These are phyloP conservation scores for Hansenula anomala DNA, from an alignment of 1,139 yeast species.

Conservation along the genomic window DNA sequence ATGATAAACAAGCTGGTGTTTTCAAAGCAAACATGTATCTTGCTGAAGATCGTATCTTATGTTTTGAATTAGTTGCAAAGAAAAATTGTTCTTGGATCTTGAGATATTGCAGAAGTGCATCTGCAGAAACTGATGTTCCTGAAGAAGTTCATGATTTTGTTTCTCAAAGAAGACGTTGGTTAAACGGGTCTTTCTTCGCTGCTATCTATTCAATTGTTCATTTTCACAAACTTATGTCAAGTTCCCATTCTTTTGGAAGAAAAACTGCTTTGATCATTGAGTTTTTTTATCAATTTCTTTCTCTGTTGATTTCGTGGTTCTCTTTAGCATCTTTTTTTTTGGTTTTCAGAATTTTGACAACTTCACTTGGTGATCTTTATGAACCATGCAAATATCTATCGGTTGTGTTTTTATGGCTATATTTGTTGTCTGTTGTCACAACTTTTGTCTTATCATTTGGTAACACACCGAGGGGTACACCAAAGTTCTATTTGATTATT, in stretches of 20 bases:
- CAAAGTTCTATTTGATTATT: constrained; percentile 73
- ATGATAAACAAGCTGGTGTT: constrained; percentile 55
- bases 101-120: constrained; percentile 83
- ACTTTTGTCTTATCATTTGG: constrained; percentile 92
- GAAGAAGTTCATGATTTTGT: constrained; percentile 81
- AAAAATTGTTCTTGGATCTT: constrained; percentile 77
- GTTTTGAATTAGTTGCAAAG: constrained; percentile 90
- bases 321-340: constrained; percentile 76
- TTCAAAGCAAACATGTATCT: constrained; percentile 92
- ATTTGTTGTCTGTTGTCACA: constrained; percentile 81
- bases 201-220: constrained; percentile 80
- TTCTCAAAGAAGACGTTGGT: constrained; percentile 92
- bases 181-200: constrained; percentile 95
- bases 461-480: constrained; percentile 91
- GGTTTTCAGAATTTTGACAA: constrained; percentile 73
- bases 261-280: constrained; percentile 73
- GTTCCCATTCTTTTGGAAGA: constrained; percentile 71
- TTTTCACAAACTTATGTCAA: constrained; percentile 65
- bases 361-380: constrained; percentile 54
- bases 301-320: constrained; percentile 73
- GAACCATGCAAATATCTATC: constrained; percentile 76
- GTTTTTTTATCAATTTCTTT: constrained; percentile 67
- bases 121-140: constrained; percentile 96
- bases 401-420: constrained; percentile 83
- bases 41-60: constrained; percentile 92